These are phyloP conservation scores for Microbotryum silenes-acaulis DNA, from an alignment of 1,284 basidiomycete species.

Conservation along the genomic window DNA sequence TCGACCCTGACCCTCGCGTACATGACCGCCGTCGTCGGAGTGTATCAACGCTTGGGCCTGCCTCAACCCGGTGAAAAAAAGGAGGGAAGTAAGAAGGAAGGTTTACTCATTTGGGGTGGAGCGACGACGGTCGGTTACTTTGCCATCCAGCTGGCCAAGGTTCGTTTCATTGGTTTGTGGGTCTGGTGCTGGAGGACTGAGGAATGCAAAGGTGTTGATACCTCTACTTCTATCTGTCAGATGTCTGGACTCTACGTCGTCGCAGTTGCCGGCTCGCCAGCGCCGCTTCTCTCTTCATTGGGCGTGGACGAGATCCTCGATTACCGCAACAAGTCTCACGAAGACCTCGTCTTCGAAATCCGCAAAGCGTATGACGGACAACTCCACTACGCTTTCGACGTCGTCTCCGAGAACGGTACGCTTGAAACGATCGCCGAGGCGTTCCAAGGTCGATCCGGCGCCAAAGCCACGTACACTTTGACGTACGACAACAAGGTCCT, in stretches of 20 bases:
- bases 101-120: conserved; percentile 40
- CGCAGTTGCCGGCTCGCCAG: conserved; percentile 36
- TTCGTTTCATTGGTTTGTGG: background rate
- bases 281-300: conserved; percentile 25
- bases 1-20: conserved; percentile 39
- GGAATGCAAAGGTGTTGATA: background rate
- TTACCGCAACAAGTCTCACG: conserved; percentile 34
- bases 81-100: conserved; percentile 8
- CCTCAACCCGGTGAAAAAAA: conserved; percentile 18
- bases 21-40: conserved; percentile 41
- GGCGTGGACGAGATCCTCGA: conserved; percentile 38
- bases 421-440: conserved; percentile 28
- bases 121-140: conserved; percentile 40
- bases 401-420: conserved; percentile 25
- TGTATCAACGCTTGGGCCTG: conserved; percentile 35
- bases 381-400: conserved; percentile 34
- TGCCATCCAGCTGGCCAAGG: conserved; percentile 40
- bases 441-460: conserved; percentile 26
- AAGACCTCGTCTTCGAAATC: conserved; percentile 28
- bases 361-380: conserved; percentile 5
- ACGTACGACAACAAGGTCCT: conserved; percentile 11
- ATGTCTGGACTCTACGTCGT: conserved; percentile 37
- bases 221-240: background rate
- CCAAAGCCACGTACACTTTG: conserved; percentile 9
- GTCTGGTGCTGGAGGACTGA: conserved; percentile 4